These are phyloP conservation scores for Calonectria pteridis DNA, from an alignment of 2,329 filamentous ascomycete species.

Conservation along the genomic window DNA sequence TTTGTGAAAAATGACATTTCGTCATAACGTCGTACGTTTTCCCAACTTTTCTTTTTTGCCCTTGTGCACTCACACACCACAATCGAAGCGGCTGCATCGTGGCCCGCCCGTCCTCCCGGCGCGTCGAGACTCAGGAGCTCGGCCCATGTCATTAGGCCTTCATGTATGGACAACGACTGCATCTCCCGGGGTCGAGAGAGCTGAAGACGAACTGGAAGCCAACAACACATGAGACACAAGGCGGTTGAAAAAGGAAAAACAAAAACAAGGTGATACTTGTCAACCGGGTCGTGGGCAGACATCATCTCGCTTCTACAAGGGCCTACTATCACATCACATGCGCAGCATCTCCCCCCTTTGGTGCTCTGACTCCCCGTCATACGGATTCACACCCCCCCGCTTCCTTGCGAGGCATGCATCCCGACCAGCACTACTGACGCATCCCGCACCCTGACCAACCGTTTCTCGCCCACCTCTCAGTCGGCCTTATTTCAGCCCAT, in stretches of 20 bases:
- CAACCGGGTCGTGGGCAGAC: conserved; percentile 16
- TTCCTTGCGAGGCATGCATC: conserved; percentile 27
- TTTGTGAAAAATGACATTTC: neutral
- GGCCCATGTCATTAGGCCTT: neutral
- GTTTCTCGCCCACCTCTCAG: neutral
- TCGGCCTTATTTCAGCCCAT: conserved; percentile 3
- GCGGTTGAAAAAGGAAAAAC: neutral
- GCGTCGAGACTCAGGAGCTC: neutral
- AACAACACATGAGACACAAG: conserved; percentile 6
- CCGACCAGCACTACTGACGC: conserved; percentile 22
- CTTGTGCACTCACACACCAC: neutral
- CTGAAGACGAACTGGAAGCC: conserved; percentile 1
- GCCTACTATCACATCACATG: conserved; percentile 23
- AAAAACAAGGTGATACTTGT: neutral
- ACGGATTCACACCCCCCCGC: neutral
- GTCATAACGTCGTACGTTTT: neutral
- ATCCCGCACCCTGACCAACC: conserved; percentile 22
- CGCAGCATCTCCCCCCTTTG: conserved; percentile 20
- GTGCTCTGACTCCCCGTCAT: conserved; percentile 9
- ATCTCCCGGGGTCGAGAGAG: neutral
- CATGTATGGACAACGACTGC: conserved; percentile 6
- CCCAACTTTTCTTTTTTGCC: neutral
- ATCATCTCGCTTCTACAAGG: conserved; percentile 18
- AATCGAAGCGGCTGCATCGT: neutral
- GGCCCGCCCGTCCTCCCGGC: neutral